Conservation (phyloP, 768 basidiomycete genomes). For the Tricholomella constricta region DNA sequence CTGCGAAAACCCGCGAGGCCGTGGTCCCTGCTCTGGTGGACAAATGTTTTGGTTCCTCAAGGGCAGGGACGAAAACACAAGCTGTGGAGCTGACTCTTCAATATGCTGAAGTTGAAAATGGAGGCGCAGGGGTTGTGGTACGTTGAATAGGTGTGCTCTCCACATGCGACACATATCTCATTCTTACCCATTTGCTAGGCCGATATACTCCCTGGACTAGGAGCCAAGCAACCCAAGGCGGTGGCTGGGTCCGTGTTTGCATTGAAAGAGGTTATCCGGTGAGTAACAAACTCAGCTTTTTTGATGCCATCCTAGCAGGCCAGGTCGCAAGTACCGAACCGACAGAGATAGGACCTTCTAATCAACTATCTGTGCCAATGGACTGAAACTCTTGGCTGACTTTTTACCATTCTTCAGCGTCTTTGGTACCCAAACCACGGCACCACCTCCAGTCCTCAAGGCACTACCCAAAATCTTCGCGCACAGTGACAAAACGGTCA, state of each 20-base stretch:
- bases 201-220: slow-evolving; percentile 82
- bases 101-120: slow-evolving; percentile 93
- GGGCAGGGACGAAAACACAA: slow-evolving; percentile 88
- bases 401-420: slow-evolving; percentile 42
- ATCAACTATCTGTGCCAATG: not conserved
- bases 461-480: slow-evolving; percentile 89
- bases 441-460: slow-evolving; percentile 82
- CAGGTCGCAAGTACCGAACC: no score
- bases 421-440: slow-evolving; percentile 78
- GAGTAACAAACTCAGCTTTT: slow-evolving; percentile 27
- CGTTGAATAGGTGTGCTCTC: slow-evolving; percentile 40
- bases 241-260: slow-evolving; percentile 79
- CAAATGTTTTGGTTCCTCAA: slow-evolving; percentile 90
- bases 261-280: slow-evolving; percentile 87
- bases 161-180: slow-evolving; percentile 25
- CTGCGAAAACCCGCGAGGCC: slow-evolving; percentile 75
- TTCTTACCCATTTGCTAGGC: slow-evolving; percentile 43
- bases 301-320: no score
- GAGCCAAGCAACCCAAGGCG: slow-evolving; percentile 92
- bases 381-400: not conserved
- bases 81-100: slow-evolving; percentile 84
- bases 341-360: no score
- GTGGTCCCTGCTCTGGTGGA: slow-evolving; percentile 94
- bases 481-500: slow-evolving; percentile 93
- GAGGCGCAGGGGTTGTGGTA: slow-evolving; percentile 85